Percentiles rank a stretch among this genome's conserved stretches.
Evolutionary conservation across 202 grass and related monocot species (phyloP).

Genomic region (Digitaria exilis): DNA sequence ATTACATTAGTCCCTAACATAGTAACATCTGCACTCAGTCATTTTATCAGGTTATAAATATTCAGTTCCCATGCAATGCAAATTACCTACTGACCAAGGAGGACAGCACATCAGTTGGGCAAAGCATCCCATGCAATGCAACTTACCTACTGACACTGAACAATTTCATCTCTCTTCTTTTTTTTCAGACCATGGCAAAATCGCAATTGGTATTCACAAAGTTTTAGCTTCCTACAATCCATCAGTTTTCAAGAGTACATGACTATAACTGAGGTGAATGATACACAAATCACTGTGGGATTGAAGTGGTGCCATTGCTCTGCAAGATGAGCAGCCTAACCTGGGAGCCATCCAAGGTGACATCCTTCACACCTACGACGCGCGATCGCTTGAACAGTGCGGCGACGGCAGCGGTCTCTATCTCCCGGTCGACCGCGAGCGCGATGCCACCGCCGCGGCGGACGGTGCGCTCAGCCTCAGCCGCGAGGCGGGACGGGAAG

Average conservation of each 20-base stretch:
- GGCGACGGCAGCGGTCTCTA: conserved; percentile 48
- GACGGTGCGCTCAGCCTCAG: conserved; percentile 64
- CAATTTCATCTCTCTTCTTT: background rate
- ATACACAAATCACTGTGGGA: conserved; percentile 12
- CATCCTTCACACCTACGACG: conserved; percentile 56
- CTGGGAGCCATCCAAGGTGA: conserved; percentile 61
- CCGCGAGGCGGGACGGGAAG: conserved; percentile 57
- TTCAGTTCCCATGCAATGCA: too few species aligned
- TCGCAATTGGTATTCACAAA: background rate
- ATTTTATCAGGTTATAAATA: background rate
- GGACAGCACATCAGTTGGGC: background rate
- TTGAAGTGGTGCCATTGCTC: conserved; percentile 52
- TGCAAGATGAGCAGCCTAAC: conserved; percentile 66
- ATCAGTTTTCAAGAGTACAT: background rate
- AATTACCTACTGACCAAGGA: background rate
- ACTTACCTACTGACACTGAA: background rate
- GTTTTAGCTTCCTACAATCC: background rate
- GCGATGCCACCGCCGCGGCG: conserved; percentile 50
- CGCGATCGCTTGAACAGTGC: conserved; percentile 69
- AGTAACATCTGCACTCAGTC: background rate
- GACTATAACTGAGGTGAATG: background rate
- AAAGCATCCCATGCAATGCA: background rate
- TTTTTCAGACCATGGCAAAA: background rate
- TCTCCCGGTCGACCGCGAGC: conserved; percentile 36
- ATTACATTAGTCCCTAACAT: background rate